Conservation (phyloP, 345 rosid species). For the Nasturtium officinale region DNA sequence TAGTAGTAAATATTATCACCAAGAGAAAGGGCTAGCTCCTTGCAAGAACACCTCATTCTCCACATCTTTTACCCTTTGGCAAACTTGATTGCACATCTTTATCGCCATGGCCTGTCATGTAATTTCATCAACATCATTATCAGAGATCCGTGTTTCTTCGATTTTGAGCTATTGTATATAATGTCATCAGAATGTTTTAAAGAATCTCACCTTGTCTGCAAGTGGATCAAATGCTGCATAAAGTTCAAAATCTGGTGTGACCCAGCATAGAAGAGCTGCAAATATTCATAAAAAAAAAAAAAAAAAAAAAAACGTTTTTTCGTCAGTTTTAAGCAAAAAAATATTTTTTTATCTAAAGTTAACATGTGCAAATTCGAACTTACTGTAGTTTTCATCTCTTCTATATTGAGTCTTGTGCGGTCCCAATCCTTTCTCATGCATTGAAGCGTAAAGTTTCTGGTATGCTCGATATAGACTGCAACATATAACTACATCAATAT, state of each 20-base stretch:
- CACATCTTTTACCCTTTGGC: conserved; percentile 93
- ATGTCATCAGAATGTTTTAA: background rate
- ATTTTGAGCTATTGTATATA: background rate
- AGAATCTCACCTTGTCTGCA: conserved; percentile 78
- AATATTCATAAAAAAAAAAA: background rate
- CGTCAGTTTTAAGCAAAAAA: conserved; percentile 8
- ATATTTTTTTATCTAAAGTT: background rate
- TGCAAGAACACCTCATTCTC: conserved; percentile 94
- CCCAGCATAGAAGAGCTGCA: conserved; percentile 96
- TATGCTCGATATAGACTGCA: conserved; percentile 94
- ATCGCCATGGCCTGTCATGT: conserved; percentile 74
- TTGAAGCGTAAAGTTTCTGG: conserved; percentile 81
- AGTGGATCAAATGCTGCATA: conserved; percentile 99
- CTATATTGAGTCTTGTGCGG: conserved; percentile 97
- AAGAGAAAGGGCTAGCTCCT: conserved; percentile 97
- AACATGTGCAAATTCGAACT: background rate
- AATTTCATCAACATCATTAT: background rate
- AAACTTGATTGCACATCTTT: conserved; percentile 86
- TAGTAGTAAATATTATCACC: conserved; percentile 53
- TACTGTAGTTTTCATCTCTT: conserved; percentile 92
- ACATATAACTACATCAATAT: conserved; percentile 25
- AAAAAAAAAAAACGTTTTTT: background rate
- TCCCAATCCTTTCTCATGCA: conserved; percentile 84
- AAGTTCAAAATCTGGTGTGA: conserved; percentile 93
- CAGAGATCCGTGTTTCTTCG: background rate